A percentile compares a stretch with the other conserved stretches of the same genome.
Evolutionary conservation across 306 rosid species (phyloP).

Genomic region (Quercus engelmannii): DNA sequence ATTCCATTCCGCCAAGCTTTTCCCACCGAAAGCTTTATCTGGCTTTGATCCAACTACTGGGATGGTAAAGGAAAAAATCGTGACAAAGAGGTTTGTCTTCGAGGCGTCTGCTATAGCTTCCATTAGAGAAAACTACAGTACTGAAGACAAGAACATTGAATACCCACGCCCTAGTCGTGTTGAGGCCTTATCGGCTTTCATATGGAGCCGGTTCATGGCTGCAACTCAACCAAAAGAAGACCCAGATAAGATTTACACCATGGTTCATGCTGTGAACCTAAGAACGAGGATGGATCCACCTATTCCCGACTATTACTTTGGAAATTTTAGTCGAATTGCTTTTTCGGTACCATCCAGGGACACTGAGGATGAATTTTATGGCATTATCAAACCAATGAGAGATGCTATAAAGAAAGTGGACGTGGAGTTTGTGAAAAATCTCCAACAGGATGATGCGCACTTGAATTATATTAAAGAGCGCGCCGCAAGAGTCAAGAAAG

Average conservation of each 20-base stretch:
- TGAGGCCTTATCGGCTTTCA: conserved; percentile 1
- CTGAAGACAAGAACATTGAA: not conserved
- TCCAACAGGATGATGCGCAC: not conserved
- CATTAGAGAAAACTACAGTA: not conserved
- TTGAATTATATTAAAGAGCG: not conserved
- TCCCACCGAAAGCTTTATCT: conserved; percentile 5
- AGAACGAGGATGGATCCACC: not conserved
- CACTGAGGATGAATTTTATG: not conserved
- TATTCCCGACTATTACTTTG: not conserved
- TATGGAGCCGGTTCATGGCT: conserved; percentile 10
- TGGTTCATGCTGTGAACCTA: conserved; percentile 14
- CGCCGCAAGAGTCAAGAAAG: not conserved
- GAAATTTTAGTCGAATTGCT: not conserved
- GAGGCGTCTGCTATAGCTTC: conserved; percentile 6
- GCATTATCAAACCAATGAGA: not conserved
- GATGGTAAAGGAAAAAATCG: conserved; percentile 3
- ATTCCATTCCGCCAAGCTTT: conserved; percentile 9
- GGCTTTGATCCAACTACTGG: conserved; percentile 1
- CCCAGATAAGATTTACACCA: not conserved
- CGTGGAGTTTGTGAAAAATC: not conserved
- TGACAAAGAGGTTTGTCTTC: conserved; percentile 16
- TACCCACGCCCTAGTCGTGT: not conserved
- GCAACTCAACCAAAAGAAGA: not conserved
- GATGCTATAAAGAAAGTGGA: not conserved
- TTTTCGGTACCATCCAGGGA: not conserved